phyloP scores from a whole-genome alignment of 2,329 filamentous ascomycete species.

The Ilyonectria mors-panacis region DNA sequence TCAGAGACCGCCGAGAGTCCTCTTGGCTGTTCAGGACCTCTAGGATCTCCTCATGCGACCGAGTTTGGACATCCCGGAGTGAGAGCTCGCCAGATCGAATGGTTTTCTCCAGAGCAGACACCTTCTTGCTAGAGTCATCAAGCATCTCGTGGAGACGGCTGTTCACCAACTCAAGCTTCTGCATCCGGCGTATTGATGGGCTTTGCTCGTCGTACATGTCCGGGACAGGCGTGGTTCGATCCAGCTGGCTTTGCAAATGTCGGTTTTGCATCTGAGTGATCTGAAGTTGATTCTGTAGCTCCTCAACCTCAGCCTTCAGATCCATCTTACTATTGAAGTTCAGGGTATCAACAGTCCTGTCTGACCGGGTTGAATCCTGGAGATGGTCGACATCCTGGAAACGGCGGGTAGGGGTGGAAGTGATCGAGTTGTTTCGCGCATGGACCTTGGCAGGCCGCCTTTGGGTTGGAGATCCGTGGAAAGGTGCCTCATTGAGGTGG shows the following conservation, averaged over 20 bases:
- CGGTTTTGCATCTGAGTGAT: conserved; percentile 96
- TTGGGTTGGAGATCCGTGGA: conserved; percentile 82
- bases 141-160: conserved; percentile 93
- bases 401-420: conserved; percentile 83
- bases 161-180: conserved; percentile 94
- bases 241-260: conserved; percentile 90
- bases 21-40: conserved; percentile 95
- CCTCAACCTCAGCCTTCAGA: conserved; percentile 89
- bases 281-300: conserved; percentile 94
- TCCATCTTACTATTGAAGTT: conserved; percentile 93
- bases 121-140: conserved; percentile 93
- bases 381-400: conserved; percentile 72
- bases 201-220: conserved; percentile 83
- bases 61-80: conserved; percentile 90
- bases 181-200: conserved; percentile 83
- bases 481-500: conserved; percentile 83
- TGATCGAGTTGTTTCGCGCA: conserved; percentile 76
- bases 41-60: conserved; percentile 93
- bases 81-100: conserved; percentile 90
- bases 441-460: conserved; percentile 70
- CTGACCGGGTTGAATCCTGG: conserved; percentile 85
- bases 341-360: conserved; percentile 85
- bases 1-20: conserved; percentile 84
- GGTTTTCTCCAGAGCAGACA: conserved; percentile 89
- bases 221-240: conserved; percentile 74